Evolutionary conservation across 1,284 basidiomycete species (phyloP).

Genomic region (Apiotrichum laibachii): DNA sequence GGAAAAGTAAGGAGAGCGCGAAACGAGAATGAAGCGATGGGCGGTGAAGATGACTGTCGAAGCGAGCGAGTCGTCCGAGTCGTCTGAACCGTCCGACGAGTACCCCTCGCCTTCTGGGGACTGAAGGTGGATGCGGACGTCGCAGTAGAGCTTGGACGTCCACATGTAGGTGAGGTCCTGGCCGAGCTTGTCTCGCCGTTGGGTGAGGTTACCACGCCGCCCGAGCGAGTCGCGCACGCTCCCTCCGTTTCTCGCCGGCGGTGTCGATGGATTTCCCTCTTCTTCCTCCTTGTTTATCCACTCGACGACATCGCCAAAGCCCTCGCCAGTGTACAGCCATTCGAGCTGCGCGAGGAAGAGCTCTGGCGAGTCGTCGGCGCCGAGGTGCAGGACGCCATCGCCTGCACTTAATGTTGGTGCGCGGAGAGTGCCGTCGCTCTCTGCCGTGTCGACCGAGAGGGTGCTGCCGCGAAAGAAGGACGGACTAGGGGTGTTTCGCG

Average conservation of each 20-base stretch:
- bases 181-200: constrained; percentile 74
- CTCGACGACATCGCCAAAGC: constrained; percentile 80
- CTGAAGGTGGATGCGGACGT: constrained; percentile 73
- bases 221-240: constrained; percentile 35
- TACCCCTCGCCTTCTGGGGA: constrained; percentile 46
- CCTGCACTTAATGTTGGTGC: constrained; percentile 18
- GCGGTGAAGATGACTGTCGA: constrained; percentile 77
- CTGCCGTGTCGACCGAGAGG: constrained; percentile 26
- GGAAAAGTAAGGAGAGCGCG: constrained; percentile 83
- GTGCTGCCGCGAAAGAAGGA: constrained; percentile 16
- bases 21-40: constrained; percentile 87
- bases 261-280: constrained; percentile 36
- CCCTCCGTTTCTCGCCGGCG: constrained; percentile 1
- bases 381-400: constrained; percentile 56
- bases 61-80: constrained; percentile 36
- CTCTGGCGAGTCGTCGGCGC: constrained; percentile 66
- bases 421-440: constrained; percentile 34
- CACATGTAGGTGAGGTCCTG: constrained; percentile 95
- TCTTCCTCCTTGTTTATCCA: constrained; percentile 73
- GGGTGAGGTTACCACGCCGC: constrained; percentile 50
- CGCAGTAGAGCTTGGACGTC: constrained; percentile 86
- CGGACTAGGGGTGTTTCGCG: constrained; percentile 16
- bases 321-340: constrained; percentile 53
- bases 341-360: constrained; percentile 83
- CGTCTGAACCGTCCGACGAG: constrained; percentile 31